Evolutionary conservation across 2,329 filamentous ascomycete genomes (phyloP).

Genomic region (Aspergillus transmontanensis): DNA sequence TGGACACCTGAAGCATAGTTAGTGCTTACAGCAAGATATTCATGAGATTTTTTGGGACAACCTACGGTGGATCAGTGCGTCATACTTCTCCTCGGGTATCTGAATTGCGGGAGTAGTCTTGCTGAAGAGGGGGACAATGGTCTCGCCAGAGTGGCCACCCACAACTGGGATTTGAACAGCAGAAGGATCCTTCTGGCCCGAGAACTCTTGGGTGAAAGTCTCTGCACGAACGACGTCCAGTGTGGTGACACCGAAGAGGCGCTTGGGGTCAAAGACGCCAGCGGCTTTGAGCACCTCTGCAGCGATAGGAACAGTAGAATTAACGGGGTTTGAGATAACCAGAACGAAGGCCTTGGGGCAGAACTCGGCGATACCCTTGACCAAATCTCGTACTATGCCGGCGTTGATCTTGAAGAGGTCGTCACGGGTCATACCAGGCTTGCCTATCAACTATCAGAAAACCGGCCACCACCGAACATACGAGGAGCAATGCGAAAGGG

Average conservation of each 20-base stretch:
- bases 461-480: background rate
- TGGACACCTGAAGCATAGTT: conserved; percentile 65
- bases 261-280: conserved; percentile 91
- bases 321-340: conserved; percentile 99
- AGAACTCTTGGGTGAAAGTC: conserved; percentile 88
- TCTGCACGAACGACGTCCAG: conserved; percentile 97
- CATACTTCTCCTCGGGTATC: conserved; percentile 88
- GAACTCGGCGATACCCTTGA: conserved; percentile 83
- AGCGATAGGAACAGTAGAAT: conserved; percentile 97
- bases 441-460: conserved; percentile 62
- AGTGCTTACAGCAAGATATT: background rate
- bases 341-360: conserved; percentile 92
- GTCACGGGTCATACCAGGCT: conserved; percentile 98
- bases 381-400: conserved; percentile 91
- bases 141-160: conserved; percentile 96
- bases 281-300: conserved; percentile 95
- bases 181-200: conserved; percentile 78
- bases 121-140: conserved; percentile 97
- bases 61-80: conserved; percentile 81
- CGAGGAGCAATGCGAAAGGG: background rate
- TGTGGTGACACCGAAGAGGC: conserved; percentile 97
- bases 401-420: conserved; percentile 99
- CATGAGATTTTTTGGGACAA: conserved; percentile 13
- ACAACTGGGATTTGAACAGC: conserved; percentile 88
- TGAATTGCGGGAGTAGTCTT: conserved; percentile 76